Conservation (phyloP, 768 basidiomycete genomes). For the Pisolithus tinctorius region DNA sequence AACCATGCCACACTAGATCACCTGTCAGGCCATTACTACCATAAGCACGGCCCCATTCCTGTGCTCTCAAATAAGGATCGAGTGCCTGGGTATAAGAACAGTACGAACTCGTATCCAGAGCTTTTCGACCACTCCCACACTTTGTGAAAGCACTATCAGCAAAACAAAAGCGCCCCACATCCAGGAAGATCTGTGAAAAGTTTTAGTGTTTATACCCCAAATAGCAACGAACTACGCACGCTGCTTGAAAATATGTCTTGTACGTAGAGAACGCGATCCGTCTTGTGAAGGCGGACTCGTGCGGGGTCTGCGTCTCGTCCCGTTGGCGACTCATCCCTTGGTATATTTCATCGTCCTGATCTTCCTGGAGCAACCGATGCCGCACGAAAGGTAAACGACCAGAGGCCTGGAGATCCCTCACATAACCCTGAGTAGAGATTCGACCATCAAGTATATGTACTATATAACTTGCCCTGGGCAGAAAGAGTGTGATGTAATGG, state of each 20-base stretch:
- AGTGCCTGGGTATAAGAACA: neutral
- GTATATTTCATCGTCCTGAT: neutral
- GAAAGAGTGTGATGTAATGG: conserved; percentile 78
- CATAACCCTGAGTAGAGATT: conserved; percentile 67
- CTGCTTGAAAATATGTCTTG: too few species aligned
- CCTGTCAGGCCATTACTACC: neutral
- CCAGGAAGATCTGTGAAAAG: conserved; percentile 22
- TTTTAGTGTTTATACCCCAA: too few species aligned
- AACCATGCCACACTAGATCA: neutral
- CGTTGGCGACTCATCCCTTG: too few species aligned
- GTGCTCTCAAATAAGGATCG: neutral
- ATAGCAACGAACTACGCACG: too few species aligned
- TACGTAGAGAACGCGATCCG: too few species aligned
- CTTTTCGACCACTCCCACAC: conserved; percentile 23
- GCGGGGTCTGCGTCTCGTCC: too few species aligned
- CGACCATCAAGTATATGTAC: conserved; percentile 79
- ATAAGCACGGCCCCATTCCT: conserved; percentile 27
- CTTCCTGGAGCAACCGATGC: conserved; percentile 41
- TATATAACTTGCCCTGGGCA: conserved; percentile 66
- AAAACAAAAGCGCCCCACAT: conserved; percentile 18
- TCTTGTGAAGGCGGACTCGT: too few species aligned
- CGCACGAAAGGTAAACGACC: conserved; percentile 48
- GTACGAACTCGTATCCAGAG: conserved; percentile 23
- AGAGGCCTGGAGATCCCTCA: conserved; percentile 53
- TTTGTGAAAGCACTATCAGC: conserved; percentile 20